Evolutionary conservation across 1,139 yeast species (phyloP), one percentile per base, ranked within the genome.

Genomic region (Candida albicans): DNA sequence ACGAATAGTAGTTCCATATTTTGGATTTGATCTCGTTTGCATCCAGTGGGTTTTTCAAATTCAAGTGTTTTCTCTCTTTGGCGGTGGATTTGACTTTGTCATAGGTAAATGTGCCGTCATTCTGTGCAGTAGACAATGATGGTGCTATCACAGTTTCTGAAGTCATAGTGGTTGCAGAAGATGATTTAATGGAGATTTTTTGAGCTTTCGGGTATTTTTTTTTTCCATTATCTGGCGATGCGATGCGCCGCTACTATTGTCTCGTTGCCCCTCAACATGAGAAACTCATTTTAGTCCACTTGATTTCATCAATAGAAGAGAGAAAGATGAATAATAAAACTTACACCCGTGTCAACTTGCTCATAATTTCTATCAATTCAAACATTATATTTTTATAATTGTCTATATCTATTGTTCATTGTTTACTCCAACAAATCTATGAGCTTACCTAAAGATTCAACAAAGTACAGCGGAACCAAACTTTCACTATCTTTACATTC

Each of bases 51-150:
- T 56, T 47, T 6, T 53, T 52, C 14, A 45, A 67, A 67, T 47
- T 54, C 36, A 73, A 63, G 49, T 68, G 75, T 2, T 54, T 55
- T 45, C 71, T 61, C 28, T 61, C 64, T 36, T 64, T 68, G 9
- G 54, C 65, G 2, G 49, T 52, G 10, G 62, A 55, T 29, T 49
- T 57, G 47, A 65, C 69, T 44, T 67, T 65, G 35, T 72, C 73
- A 49, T 75, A 77, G 8, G 62, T 52, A 47, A 81, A 81, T 2
- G 72, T 65, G 2, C 66, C 62, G 22, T 80, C 82, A 51, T 80
- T 84, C 53, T 82, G 84, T 26, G 68, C 64, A 1, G 87, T 79
- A 0, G 88, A 82, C 8, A 84, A 64, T 1, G 78, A 73, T 1
- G 89, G 87, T 0, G 88, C 84, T 13, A 52, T 60, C 8, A 48